phyloP scores from a whole-genome alignment of 257 asterid species.

The Ajuga chamaepitys region DNA sequence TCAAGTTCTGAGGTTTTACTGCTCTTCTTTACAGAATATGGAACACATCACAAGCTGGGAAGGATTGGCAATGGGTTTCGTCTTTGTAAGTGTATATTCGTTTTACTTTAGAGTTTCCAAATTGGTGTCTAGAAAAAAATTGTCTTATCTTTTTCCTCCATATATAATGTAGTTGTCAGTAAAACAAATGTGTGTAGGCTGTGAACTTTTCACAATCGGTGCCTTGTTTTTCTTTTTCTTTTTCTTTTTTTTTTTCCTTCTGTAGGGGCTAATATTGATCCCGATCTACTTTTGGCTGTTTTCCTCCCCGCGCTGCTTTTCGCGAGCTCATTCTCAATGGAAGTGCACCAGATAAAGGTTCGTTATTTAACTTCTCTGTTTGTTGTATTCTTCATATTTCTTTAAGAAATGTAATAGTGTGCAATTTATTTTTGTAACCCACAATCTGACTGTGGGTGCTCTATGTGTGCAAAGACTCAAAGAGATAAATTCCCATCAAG shows the following conservation, averaged over 20 bases:
- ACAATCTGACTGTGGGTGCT: not conserved
- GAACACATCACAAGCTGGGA: constrained; percentile 71
- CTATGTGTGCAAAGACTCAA: not conserved
- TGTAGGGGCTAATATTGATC: constrained; percentile 95
- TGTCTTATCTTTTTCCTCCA: too few species aligned
- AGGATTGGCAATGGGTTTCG: constrained; percentile 88
- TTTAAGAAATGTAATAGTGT: not conserved
- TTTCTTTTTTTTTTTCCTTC: too few species aligned
- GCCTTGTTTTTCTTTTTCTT: constrained; percentile 4
- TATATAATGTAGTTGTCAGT: constrained; percentile 1
- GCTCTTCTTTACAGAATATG: constrained; percentile 49
- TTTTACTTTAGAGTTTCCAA: not conserved
- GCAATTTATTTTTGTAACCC: not conserved
- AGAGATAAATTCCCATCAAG: constrained; percentile 4
- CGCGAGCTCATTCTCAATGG: constrained; percentile 93
- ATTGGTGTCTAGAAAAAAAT: too few species aligned
- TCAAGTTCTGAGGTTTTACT: constrained; percentile 5
- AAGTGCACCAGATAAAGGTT: constrained; percentile 98
- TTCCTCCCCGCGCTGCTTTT: constrained; percentile 99
- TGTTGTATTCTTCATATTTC: not conserved
- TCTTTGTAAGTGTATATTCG: constrained; percentile 50
- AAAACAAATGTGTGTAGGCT: not conserved
- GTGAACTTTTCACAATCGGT: constrained; percentile 8
- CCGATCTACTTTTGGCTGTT: constrained; percentile 89
- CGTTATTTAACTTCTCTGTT: not conserved